These are phyloP conservation scores for Blepharisma undulans DNA, from an alignment of 169 alveolate genomes.

Conservation along the genomic window DNA sequence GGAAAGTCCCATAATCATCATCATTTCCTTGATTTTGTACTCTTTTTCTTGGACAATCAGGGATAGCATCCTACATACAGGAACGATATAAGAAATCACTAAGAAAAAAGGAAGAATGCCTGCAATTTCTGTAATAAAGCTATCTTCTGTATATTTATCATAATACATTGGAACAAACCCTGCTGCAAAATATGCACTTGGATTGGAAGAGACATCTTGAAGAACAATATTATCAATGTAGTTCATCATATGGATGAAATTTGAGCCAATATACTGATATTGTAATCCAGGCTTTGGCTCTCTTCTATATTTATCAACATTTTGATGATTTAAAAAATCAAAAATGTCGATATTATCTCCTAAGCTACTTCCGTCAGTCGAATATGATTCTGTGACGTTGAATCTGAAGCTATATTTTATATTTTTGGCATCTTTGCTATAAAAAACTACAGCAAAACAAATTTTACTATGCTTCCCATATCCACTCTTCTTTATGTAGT, in stretches of 20 bases:
- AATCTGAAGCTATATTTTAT: background rate
- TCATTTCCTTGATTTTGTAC: slow-evolving; percentile 77
- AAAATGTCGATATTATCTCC: slow-evolving; percentile 4
- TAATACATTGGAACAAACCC: background rate
- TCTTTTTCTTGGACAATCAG: slow-evolving; percentile 81
- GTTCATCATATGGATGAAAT: background rate
- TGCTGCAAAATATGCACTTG: background rate
- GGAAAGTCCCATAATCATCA: slow-evolving; percentile 87
- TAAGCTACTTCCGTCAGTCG: background rate
- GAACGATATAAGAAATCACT: slow-evolving; percentile 57
- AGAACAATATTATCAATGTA: background rate
- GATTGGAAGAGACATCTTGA: background rate
- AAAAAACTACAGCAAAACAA: background rate
- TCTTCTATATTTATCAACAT: background rate
- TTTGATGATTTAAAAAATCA: background rate
- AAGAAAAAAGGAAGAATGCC: background rate
- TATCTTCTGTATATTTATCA: slow-evolving; percentile 27
- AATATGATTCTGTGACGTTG: background rate
- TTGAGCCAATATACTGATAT: background rate
- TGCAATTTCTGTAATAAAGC: background rate
- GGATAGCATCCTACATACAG: slow-evolving; percentile 46
- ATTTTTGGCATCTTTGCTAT: background rate
- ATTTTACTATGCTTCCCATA: slow-evolving; percentile 25
- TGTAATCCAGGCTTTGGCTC: background rate
- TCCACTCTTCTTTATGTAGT: background rate